Percentiles rank a stretch among this genome's conserved stretches.
These are phyloP conservation scores for Populus nigra DNA, from an alignment of 345 rosid genomes.

Conservation along the genomic window DNA sequence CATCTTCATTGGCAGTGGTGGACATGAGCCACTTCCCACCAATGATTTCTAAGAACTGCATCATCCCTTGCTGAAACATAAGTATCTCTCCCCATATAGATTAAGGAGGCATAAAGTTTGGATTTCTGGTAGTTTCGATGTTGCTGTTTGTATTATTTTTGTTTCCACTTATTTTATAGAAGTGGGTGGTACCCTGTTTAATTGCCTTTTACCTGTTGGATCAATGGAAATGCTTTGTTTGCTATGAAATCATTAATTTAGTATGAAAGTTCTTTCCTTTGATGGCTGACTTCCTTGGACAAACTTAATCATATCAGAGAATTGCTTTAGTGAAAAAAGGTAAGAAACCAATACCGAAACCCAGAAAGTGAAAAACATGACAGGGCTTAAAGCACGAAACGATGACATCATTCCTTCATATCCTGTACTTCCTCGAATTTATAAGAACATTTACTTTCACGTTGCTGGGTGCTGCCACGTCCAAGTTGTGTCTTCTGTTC, in stretches of 20 bases:
- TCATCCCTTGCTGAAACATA: background rate
- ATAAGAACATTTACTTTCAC: background rate
- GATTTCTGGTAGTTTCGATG: background rate
- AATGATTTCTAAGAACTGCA: slow-evolving; percentile 10
- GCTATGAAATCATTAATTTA: background rate
- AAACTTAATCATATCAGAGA: background rate
- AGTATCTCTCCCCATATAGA: background rate
- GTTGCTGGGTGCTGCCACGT: background rate
- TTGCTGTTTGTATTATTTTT: background rate
- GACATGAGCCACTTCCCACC: slow-evolving; percentile 14
- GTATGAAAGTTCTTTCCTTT: background rate
- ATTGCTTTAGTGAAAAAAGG: background rate
- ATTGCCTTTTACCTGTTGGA: background rate
- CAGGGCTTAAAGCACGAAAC: background rate
- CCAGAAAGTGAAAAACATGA: background rate
- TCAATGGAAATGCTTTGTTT: slow-evolving; percentile 9
- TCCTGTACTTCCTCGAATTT: slow-evolving; percentile 11
- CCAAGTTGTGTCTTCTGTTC: background rate
- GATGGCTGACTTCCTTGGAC: background rate
- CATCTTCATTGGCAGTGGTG: background rate
- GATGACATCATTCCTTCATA: slow-evolving; percentile 9
- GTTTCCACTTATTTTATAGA: background rate
- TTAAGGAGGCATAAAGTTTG: slow-evolving; percentile 4
- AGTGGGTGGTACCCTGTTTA: background rate
- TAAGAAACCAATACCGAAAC: background rate